Conservation (phyloP, 768 basidiomycete genomes). For the Naematelia aurantialba region DNA sequence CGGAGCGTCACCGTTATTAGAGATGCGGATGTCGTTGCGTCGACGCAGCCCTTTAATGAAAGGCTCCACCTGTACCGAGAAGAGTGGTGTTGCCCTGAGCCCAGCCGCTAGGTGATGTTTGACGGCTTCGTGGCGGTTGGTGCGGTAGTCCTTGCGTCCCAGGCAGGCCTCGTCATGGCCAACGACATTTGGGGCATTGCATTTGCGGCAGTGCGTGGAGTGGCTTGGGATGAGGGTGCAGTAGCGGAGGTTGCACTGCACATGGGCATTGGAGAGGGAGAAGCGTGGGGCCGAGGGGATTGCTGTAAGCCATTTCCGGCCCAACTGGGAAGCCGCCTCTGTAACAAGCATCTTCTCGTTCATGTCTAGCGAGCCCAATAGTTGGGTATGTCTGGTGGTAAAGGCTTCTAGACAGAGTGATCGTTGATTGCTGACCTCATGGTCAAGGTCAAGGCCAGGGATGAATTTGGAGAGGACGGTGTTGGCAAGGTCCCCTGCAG, state of each 20-base stretch:
- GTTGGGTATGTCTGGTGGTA: neutral
- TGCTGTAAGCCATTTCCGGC: neutral
- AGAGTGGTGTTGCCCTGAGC: neutral
- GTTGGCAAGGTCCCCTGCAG: neutral
- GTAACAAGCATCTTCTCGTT: neutral
- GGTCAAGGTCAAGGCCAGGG: neutral
- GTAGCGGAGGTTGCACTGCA: slow-evolving; percentile 8
- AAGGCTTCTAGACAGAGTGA: neutral
- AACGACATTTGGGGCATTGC: neutral
- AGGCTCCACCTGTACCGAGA: neutral
- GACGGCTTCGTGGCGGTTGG: neutral
- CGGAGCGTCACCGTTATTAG: neutral
- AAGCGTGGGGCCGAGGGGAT: slow-evolving; percentile 7
- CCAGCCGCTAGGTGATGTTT: neutral
- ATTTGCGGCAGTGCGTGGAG: neutral
- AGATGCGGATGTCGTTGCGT: neutral
- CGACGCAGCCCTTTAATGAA: neutral
- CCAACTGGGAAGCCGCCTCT: neutral
- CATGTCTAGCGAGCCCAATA: neutral
- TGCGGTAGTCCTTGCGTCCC: neutral
- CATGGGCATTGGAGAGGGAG: slow-evolving; percentile 13
- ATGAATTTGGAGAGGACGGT: neutral
- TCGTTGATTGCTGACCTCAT: neutral
- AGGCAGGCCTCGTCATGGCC: slow-evolving; percentile 1
- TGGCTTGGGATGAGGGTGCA: neutral